Percentiles rank a stretch among this genome's conserved stretches.
Conservation (phyloP, 805 yeast species). For the Candida michaelii region DNA sequence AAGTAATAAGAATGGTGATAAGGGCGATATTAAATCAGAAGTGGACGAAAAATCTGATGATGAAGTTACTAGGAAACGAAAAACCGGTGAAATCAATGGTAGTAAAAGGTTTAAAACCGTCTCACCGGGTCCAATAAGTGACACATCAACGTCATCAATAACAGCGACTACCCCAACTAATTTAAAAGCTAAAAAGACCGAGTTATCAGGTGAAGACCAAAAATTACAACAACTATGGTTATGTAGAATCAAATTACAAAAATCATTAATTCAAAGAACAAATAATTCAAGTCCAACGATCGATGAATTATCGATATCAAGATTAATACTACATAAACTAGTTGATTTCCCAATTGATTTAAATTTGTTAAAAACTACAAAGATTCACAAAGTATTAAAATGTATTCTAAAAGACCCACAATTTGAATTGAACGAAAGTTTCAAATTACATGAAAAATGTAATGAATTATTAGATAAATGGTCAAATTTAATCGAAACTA, state of each 20-base stretch:
- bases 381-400: constrained; percentile 52
- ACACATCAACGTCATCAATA: neutral
- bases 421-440: constrained; percentile 44
- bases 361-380: constrained; percentile 43
- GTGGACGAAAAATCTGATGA: constrained; percentile 16
- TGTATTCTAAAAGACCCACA: constrained; percentile 43
- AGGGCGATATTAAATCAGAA: neutral
- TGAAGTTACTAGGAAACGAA: constrained; percentile 13
- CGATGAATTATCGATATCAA: constrained; percentile 42
- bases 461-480: constrained; percentile 41
- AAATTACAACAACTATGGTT: constrained; percentile 46
- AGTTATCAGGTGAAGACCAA: constrained; percentile 30
- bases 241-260: constrained; percentile 49
- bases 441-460: constrained; percentile 46
- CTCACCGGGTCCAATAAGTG: constrained; percentile 14
- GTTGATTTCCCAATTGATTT: constrained; percentile 43
- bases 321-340: constrained; percentile 40
- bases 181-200: neutral
- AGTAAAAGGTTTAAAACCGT: constrained; percentile 15
- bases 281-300: constrained; percentile 41
- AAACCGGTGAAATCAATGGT: constrained; percentile 2
- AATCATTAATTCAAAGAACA: constrained; percentile 48
- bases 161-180: neutral
- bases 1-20: neutral
- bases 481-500: constrained; percentile 35